Conservation (phyloP, 2,329 filamentous ascomycete species). For the Stemphylium beticola region DNA sequence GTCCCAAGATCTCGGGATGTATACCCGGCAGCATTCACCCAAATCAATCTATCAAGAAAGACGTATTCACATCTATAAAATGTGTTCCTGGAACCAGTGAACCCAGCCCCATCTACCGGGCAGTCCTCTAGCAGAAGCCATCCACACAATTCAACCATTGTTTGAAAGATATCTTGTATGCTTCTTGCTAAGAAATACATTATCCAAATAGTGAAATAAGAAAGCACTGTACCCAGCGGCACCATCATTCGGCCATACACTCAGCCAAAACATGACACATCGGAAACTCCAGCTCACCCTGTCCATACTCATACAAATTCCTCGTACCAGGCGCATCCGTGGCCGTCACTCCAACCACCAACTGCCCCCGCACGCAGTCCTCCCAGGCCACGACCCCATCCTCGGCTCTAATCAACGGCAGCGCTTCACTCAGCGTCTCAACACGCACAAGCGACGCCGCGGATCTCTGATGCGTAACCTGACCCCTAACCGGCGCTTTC, state of each 20-base stretch:
- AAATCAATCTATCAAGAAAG: too few relatives aligned
- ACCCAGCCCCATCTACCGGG: too few relatives aligned
- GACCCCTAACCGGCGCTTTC: constrained; percentile 4
- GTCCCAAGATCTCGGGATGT: too few relatives aligned
- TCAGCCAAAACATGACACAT: constrained; percentile 8
- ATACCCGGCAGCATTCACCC: too few relatives aligned
- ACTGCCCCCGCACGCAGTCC: background rate
- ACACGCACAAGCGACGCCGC: background rate
- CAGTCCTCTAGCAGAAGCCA: too few relatives aligned
- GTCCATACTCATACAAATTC: background rate
- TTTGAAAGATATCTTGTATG: too few relatives aligned
- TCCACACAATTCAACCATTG: too few relatives aligned
- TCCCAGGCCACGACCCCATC: constrained; percentile 7
- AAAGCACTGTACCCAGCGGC: too few relatives aligned
- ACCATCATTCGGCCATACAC: background rate
- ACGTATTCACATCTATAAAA: too few relatives aligned
- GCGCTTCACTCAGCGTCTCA: background rate
- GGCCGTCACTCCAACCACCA: constrained; percentile 8
- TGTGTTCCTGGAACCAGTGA: too few relatives aligned
- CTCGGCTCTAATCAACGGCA: background rate
- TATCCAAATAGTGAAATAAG: too few relatives aligned
- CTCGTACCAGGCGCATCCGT: background rate
- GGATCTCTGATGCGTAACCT: background rate
- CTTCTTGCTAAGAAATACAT: too few relatives aligned
- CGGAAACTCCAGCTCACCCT: background rate